Percentiles rank a stretch among this genome's conserved stretches.
These are phyloP conservation scores for Cladobotryum protrusum DNA, from an alignment of 2,329 filamentous ascomycete species.

Conservation along the genomic window DNA sequence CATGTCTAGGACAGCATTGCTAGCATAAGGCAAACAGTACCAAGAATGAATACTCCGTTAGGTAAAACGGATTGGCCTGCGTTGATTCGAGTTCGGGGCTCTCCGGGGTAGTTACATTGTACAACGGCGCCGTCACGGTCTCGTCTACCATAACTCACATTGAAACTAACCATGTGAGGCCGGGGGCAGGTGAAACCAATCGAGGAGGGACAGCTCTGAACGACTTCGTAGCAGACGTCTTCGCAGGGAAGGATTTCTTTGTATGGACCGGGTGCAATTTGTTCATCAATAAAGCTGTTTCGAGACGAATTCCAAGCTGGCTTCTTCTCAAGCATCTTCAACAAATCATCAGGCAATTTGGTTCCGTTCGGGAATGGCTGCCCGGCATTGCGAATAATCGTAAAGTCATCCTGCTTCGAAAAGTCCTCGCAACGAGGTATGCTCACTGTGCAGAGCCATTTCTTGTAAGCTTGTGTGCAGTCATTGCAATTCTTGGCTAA, in stretches of 20 bases:
- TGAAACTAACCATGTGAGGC: conserved; percentile 26
- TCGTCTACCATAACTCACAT: conserved; percentile 30
- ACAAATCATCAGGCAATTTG: conserved; percentile 34
- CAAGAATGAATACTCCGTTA: conserved; percentile 12
- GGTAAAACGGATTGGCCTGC: conserved; percentile 14
- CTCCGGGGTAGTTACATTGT: conserved; percentile 34
- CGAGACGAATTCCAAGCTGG: conserved; percentile 46
- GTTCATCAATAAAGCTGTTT: conserved; percentile 64
- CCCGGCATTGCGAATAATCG: conserved; percentile 59
- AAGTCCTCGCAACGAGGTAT: conserved; percentile 92
- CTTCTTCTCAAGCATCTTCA: conserved; percentile 15
- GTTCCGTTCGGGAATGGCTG: conserved; percentile 67
- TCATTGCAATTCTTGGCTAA: conserved; percentile 69
- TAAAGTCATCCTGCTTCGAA: conserved; percentile 41
- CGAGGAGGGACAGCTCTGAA: conserved; percentile 73
- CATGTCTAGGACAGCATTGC: background rate
- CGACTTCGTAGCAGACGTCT: conserved; percentile 79
- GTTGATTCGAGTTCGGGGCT: conserved; percentile 26
- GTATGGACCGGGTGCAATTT: conserved; percentile 78
- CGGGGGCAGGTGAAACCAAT: conserved; percentile 72
- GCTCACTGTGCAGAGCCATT: conserved; percentile 89
- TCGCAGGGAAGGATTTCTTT: conserved; percentile 87
- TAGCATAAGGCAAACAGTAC: conserved; percentile 2
- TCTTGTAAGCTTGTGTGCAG: conserved; percentile 77
- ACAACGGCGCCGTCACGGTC: conserved; percentile 18